A percentile compares a stretch with the other conserved stretches of the same genome.
Evolutionary conservation across 805 yeast genomes (phyloP).

Genomic region (Clavispora carvajalis): DNA sequence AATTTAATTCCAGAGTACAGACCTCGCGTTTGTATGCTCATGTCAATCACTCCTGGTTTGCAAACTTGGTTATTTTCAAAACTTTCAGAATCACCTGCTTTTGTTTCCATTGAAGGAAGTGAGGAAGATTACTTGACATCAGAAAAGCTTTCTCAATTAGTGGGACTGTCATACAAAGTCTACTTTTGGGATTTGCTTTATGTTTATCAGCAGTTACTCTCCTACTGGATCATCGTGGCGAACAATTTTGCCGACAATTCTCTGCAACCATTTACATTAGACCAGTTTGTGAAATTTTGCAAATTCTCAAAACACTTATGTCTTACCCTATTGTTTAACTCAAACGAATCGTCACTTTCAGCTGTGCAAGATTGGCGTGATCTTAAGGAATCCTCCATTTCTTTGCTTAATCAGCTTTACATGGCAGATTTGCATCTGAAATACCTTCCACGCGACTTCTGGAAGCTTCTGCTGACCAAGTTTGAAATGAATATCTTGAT

Average conservation of each 20-base stretch:
- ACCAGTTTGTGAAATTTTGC: constrained; percentile 37
- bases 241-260: constrained; percentile 57
- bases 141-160: background rate
- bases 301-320: constrained; percentile 47
- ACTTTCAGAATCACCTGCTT: constrained; percentile 17
- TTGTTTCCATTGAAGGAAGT: constrained; percentile 10
- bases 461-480: constrained; percentile 39
- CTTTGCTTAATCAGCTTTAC: constrained; percentile 59
- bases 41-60: constrained; percentile 37
- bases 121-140: constrained; percentile 1
- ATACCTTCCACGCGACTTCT: constrained; percentile 45
- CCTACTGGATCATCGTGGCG: constrained; percentile 62
- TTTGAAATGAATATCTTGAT: constrained; percentile 35
- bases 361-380: background rate
- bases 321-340: constrained; percentile 43
- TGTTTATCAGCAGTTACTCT: constrained; percentile 55
- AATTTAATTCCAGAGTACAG: constrained; percentile 33
- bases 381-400: constrained; percentile 36
- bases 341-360: constrained; percentile 2
- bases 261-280: constrained; percentile 35
- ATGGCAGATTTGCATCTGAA: constrained; percentile 58
- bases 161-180: background rate
- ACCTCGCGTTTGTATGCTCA: constrained; percentile 35
- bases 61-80: constrained; percentile 27
- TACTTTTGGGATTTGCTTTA: constrained; percentile 36